A percentile compares a stretch with the other conserved stretches of the same genome.
Evolutionary conservation across 495 filamentous ascomycete species (phyloP).

Genomic region (Penicillium crystallinum): DNA sequence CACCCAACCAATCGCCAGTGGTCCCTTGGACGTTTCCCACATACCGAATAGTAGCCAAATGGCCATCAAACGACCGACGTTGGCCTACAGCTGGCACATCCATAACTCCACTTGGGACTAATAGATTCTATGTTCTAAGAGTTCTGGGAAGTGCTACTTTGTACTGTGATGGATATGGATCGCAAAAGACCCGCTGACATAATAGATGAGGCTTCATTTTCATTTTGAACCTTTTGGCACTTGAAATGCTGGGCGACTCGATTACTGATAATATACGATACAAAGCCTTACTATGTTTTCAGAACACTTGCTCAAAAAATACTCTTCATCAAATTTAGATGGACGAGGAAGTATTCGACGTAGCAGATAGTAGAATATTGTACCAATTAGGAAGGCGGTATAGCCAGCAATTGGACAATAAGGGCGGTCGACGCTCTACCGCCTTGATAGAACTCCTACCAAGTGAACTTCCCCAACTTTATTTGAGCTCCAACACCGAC

Average conservation of each 20-base stretch:
- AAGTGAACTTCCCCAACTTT: constrained; percentile 16
- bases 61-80: constrained; percentile 69
- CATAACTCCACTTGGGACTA: constrained; percentile 1
- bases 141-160: background rate
- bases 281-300: too few relatives aligned
- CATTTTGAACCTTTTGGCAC: too few relatives aligned
- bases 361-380: background rate
- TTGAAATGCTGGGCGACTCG: too few relatives aligned
- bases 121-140: background rate
- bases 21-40: constrained; percentile 72
- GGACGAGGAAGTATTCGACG: too few relatives aligned
- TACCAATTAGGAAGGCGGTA: background rate
- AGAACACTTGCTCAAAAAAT: too few relatives aligned
- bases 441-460: constrained; percentile 10
- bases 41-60: constrained; percentile 79
- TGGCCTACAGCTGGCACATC: constrained; percentile 34
- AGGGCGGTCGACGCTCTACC: background rate
- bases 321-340: too few relatives aligned
- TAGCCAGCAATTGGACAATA: background rate
- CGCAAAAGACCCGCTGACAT: constrained; percentile 20
- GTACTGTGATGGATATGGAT: background rate
- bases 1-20: constrained; percentile 79
- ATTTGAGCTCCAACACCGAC: constrained; percentile 2
- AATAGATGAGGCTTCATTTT: constrained; percentile 3
- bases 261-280: too few relatives aligned